Percentiles rank a stretch among this genome's conserved stretches.
These are phyloP conservation scores for Fonsecaea pugnacius DNA, from an alignment of 2,329 filamentous ascomycete species.

Conservation along the genomic window DNA sequence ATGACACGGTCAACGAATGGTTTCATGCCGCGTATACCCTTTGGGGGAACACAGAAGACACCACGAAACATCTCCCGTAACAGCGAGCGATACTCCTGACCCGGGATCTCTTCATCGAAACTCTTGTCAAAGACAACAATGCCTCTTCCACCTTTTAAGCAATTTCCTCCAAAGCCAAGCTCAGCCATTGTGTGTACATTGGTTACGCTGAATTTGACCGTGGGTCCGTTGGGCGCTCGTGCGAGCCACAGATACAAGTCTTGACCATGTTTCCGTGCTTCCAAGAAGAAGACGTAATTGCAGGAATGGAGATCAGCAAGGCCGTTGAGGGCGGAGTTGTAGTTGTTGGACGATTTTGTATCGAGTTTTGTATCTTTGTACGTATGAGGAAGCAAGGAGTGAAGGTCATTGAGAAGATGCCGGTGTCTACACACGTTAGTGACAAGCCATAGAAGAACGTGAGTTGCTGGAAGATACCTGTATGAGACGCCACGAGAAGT, in stretches of 20 bases:
- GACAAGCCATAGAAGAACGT: background rate
- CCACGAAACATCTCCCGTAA: conserved; percentile 88
- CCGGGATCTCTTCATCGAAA: conserved; percentile 75
- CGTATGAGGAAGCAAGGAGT: conserved; percentile 84
- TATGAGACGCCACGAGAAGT: conserved; percentile 92
- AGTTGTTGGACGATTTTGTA: conserved; percentile 71
- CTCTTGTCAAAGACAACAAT: conserved; percentile 87
- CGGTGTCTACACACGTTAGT: conserved; percentile 68
- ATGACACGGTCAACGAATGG: conserved; percentile 96
- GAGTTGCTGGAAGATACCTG: conserved; percentile 57
- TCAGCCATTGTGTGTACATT: conserved; percentile 95
- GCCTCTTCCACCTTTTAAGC: conserved; percentile 87
- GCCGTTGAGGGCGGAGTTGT: conserved; percentile 79
- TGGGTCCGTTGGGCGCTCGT: conserved; percentile 84
- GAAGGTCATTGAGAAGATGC: conserved; percentile 87
- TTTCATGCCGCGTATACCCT: conserved; percentile 82
- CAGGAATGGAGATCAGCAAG: conserved; percentile 80
- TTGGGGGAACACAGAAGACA: conserved; percentile 86
- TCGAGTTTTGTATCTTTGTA: conserved; percentile 97
- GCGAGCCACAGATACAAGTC: conserved; percentile 94
- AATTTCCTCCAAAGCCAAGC: conserved; percentile 95
- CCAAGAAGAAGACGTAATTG: conserved; percentile 94
- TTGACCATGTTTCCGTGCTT: conserved; percentile 83
- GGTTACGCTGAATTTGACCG: conserved; percentile 59
- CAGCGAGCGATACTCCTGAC: conserved; percentile 50